Percentiles rank a stretch among this genome's conserved stretches.
Conservation (phyloP, 176 grass and related monocot genomes). For the Cenchrus purpureus region DNA sequence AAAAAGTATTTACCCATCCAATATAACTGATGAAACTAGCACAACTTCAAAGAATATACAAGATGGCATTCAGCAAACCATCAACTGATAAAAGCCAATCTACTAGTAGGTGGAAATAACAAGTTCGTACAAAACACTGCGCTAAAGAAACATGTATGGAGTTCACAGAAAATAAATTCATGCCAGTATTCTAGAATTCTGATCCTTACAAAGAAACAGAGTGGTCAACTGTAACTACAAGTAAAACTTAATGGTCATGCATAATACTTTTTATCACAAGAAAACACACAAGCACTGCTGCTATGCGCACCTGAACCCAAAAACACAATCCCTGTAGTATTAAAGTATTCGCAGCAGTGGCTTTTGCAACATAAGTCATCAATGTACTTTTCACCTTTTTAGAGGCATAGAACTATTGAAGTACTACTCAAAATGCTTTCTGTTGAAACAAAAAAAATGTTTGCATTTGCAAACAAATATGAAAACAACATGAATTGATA, state of each 20-base stretch:
- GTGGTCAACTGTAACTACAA: not conserved
- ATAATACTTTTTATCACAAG: not conserved
- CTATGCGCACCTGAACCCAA: not conserved
- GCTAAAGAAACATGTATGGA: not conserved
- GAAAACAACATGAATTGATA: not conserved
- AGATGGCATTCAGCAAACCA: slow-evolving; percentile 21
- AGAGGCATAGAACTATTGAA: not conserved
- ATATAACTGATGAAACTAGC: slow-evolving; percentile 30
- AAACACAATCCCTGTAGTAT: not conserved
- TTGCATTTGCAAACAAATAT: not conserved
- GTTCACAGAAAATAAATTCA: not conserved
- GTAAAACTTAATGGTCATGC: not conserved
- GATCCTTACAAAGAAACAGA: not conserved
- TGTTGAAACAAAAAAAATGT: slow-evolving; percentile 1
- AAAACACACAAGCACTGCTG: not conserved
- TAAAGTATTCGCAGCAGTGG: not conserved
- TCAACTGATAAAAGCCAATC: not conserved
- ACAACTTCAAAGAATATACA: not conserved
- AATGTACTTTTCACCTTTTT: not conserved
- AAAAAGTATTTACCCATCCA: slow-evolving; percentile 30
- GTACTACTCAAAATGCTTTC: slow-evolving; percentile 8
- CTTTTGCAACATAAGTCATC: not conserved
- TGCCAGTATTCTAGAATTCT: not conserved
- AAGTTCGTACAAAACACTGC: not conserved
- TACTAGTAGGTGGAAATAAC: not conserved